phyloP scores from a whole-genome alignment of 495 filamentous ascomycete species.

The Pseudotulostoma volvatum region DNA sequence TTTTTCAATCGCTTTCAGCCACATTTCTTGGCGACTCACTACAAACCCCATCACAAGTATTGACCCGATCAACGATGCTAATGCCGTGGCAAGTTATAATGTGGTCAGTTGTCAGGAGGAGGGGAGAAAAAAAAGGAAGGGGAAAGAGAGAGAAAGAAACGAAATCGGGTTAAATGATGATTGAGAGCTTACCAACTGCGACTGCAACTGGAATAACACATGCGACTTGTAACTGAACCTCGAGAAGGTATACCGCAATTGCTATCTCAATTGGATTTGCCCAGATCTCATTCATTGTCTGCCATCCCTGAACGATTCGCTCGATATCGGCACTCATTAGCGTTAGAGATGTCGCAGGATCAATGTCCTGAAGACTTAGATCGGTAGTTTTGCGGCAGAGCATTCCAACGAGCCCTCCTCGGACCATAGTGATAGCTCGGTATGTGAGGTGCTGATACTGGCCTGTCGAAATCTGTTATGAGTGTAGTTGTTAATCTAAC shows the following conservation, averaged over 20 bases:
- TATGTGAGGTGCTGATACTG: slow-evolving; percentile 38
- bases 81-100: neutral
- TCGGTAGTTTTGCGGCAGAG: slow-evolving; percentile 36
- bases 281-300: slow-evolving; percentile 33
- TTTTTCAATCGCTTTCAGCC: slow-evolving; percentile 41
- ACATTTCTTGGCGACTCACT: slow-evolving; percentile 30
- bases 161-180: neutral
- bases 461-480: slow-evolving; percentile 19
- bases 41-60: slow-evolving; percentile 28
- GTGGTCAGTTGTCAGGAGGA: neutral
- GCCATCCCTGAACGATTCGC: slow-evolving; percentile 24
- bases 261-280: slow-evolving; percentile 36
- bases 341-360: slow-evolving; percentile 32
- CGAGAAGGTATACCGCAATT: slow-evolving; percentile 37
- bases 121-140: too few relatives aligned
- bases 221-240: slow-evolving; percentile 31
- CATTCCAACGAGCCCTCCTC: slow-evolving; percentile 40
- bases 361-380: slow-evolving; percentile 25
- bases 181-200: slow-evolving; percentile 21
- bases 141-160: too few relatives aligned
- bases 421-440: slow-evolving; percentile 40
- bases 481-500: slow-evolving; percentile 6
- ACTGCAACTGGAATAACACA: slow-evolving; percentile 32
- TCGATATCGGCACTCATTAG: slow-evolving; percentile 44
- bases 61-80: slow-evolving; percentile 17